phyloP scores from a whole-genome alignment of 331 rosid genomes.

The Cydonia oblonga region DNA sequence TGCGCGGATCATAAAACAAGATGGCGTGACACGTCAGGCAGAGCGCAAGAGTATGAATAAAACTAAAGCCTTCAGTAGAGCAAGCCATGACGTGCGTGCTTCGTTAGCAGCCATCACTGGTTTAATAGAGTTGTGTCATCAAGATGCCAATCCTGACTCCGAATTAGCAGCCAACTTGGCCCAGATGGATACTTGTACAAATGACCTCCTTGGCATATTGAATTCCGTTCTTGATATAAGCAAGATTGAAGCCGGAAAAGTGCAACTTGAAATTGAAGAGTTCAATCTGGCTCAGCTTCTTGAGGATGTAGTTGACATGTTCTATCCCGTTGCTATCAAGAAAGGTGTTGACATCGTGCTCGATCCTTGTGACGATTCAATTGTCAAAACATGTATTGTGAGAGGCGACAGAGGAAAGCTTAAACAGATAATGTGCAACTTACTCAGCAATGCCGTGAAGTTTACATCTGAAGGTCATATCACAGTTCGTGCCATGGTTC shows the following conservation, averaged over 20 bases:
- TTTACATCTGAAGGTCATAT: slow-evolving; percentile 20
- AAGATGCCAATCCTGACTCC: neutral
- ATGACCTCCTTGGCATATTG: slow-evolving; percentile 15
- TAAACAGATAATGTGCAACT: slow-evolving; percentile 20
- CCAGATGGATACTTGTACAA: slow-evolving; percentile 6
- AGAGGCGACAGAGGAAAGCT: slow-evolving; percentile 18
- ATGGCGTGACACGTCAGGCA: slow-evolving; percentile 18
- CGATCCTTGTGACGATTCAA: slow-evolving; percentile 19
- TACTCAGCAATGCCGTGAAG: slow-evolving; percentile 21
- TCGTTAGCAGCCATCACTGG: slow-evolving; percentile 16
- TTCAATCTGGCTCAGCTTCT: slow-evolving; percentile 23
- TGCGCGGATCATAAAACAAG: slow-evolving; percentile 17
- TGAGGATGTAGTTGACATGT: slow-evolving; percentile 20
- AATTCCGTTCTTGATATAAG: slow-evolving; percentile 20
- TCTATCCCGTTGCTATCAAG: slow-evolving; percentile 2
- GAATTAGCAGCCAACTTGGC: slow-evolving; percentile 9
- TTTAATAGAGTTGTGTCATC: slow-evolving; percentile 6
- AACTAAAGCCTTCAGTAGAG: slow-evolving; percentile 6
- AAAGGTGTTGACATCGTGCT: slow-evolving; percentile 18
- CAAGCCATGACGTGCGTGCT: slow-evolving; percentile 19
- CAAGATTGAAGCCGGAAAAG: slow-evolving; percentile 24
- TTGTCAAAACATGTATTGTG: slow-evolving; percentile 4
- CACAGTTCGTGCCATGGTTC: slow-evolving; percentile 15
- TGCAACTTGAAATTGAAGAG: slow-evolving; percentile 14
- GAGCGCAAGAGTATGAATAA: slow-evolving; percentile 25